Base-by-base conservation (phyloP, 352 stramenopile species). In the Pythium sp. region DNA sequence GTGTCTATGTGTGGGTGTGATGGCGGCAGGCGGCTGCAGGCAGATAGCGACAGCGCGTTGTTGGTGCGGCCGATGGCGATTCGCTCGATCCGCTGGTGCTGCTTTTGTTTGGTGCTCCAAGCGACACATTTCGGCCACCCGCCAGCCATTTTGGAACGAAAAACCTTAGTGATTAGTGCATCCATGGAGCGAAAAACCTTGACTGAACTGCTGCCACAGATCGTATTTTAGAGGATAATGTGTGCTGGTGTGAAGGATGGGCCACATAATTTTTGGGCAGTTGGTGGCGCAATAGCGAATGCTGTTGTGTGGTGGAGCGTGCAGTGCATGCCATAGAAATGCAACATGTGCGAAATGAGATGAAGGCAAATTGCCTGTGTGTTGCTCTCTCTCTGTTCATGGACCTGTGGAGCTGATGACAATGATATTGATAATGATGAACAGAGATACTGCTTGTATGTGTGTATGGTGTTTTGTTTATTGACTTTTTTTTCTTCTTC, bases 61-160 rank as follows among this genome's bases (percentile, higher is more conserved):
- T 55, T 55, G 47, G 20, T 55, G 47, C n/a, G 22, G n/a, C 30
- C 47, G 53, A 38, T 58, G 24, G 30, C 43, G 18, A 51, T 51
- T 51, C 43, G 20, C 20, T 51, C 43, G 55, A 58, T 61, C 55
- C 55, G 54, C 28, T 38, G 26, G 53, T 58, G 53, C 53, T 56
- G 53, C 51, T 58, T 22, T 36, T 4, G 26, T 36, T 32, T 32
- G 30, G 30, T 32, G 30, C 55, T 51, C 55, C 55, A 61, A 61
- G 55, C 55, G 55, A 46, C 55, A 46, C 55, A 61, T 61, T 61
- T 61, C 28, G 55, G n/a, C 55, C 55, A 38, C 55, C 55, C 55
- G 55, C 55, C 55, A 61, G 55, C 55, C 55, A 61, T 61, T 61
- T 61, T n/a, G 9, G 20, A 24, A 11, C 7, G 20, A 24, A 51